These are phyloP conservation scores for Pseudogymnoascus sp. DNA, from an alignment of 2,329 filamentous ascomycete species.

Conservation along the genomic window DNA sequence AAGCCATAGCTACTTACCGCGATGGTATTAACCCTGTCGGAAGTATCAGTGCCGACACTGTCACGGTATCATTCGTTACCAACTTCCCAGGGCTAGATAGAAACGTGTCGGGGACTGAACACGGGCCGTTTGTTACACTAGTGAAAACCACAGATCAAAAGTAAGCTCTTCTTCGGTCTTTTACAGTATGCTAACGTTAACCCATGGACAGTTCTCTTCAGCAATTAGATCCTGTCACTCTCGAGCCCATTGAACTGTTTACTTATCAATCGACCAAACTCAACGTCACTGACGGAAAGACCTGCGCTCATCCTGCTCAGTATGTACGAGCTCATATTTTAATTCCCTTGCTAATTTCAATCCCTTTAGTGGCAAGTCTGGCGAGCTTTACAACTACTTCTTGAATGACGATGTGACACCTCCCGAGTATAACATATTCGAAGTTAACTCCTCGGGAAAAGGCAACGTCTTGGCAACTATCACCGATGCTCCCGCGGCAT, in stretches of 20 bases:
- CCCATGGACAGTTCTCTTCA: neutral
- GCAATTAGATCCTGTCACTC: neutral
- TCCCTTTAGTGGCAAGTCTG: constrained; percentile 54
- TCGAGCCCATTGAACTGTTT: neutral
- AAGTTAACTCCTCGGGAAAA: constrained; percentile 49
- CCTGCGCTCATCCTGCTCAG: constrained; percentile 64
- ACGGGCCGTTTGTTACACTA: neutral
- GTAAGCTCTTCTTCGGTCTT: neutral
- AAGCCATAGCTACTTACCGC: neutral
- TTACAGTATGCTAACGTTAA: neutral
- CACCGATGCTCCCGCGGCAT: constrained; percentile 42
- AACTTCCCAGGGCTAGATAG: neutral
- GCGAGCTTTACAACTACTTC: constrained; percentile 74
- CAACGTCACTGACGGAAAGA: constrained; percentile 12
- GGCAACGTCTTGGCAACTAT: constrained; percentile 67
- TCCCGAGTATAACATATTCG: constrained; percentile 60
- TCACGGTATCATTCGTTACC: neutral
- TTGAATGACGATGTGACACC: constrained; percentile 49
- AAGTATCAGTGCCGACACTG: neutral
- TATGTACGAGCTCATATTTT: constrained; percentile 49
- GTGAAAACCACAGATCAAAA: neutral
- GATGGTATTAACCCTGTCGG: neutral
- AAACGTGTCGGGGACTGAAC: neutral
- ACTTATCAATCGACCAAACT: neutral
- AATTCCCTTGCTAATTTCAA: constrained; percentile 55